Evolutionary conservation across 768 basidiomycete genomes (phyloP), one percentile per base, ranked within the genome.

Genomic region (Crepidotus variabilis): DNA sequence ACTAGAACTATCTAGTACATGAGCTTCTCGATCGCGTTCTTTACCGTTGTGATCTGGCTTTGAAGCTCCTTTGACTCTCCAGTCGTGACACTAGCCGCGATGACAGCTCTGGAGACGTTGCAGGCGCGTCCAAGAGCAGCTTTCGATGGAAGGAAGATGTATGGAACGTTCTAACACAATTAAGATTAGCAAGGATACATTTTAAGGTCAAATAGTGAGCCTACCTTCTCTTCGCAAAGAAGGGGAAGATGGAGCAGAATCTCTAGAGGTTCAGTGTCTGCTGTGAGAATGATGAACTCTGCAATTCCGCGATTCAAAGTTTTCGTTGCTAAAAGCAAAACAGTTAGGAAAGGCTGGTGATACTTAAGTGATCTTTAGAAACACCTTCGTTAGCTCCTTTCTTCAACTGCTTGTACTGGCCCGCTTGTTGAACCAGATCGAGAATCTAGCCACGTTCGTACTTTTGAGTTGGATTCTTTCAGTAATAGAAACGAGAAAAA

Each of bases 341-440:
- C 3, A 8, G 28, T 28, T 28, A 28, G 28, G n/a, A 52, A 6
- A 52, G 50, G 36, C 39, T 16, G 18, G 8, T 36, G 39, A 21
- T 24, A 32, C 13, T 50, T 21, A 55, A 18, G 9, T 33, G 47
- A 3, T 7, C 16, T 28, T 18, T 14, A 48, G 28, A 10, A 11
- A 24, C 50, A 91, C 92, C 91, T 84, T 99, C 97, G 74, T 99
- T 99, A 45, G 97, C 97, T 59, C 97, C 96, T 78, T 98, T 98
- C 78, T 98, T 98, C 49, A 98, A 77, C 72, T 98, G 95, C 76
- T 98, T 98, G 79, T 96, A 97, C 72, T 94, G 89, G n/a, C 84
- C 79, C 43, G 96, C 95, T 74, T 96, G 92, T 70, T 97, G 93
- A 32, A 97, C 90, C 56, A 98, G 80, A 67, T 98, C 96, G 54